Conservation (phyloP, 1,139 yeast genomes). For the Diutina ranongensis region DNA sequence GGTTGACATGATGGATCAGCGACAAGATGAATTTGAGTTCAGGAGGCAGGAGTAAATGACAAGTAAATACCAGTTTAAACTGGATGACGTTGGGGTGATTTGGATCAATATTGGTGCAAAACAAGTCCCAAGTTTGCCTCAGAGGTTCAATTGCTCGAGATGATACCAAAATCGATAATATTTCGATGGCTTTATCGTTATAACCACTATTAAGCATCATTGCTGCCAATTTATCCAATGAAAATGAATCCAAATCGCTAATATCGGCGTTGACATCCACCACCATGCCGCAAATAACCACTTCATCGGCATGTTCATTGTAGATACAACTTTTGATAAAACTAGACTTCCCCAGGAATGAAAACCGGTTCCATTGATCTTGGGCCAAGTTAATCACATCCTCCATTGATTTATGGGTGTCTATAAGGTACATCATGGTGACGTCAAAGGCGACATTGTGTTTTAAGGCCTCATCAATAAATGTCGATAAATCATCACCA, state of each 20-base stretch:
- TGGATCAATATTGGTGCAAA: background rate
- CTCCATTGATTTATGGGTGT: background rate
- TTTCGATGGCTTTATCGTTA: background rate
- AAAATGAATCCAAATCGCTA: background rate
- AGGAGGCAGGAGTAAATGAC: background rate
- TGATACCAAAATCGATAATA: background rate
- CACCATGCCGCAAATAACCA: too few relatives aligned
- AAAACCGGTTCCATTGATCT: background rate
- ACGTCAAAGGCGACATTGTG: background rate
- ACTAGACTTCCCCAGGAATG: background rate
- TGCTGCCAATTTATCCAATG: background rate
- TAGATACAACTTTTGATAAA: background rate
- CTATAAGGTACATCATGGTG: background rate
- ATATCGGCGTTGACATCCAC: background rate
- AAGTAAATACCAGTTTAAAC: constrained; percentile 1
- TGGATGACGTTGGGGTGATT: background rate
- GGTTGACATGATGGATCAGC: background rate
- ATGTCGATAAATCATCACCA: background rate
- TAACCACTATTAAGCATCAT: background rate
- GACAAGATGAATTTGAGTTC: background rate
- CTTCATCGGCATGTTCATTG: too few relatives aligned
- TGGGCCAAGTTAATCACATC: background rate
- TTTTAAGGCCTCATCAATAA: too few relatives aligned
- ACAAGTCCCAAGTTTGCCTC: background rate
- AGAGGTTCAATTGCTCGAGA: background rate